Evolutionary conservation across 768 basidiomycete genomes (phyloP), one percentile per base, ranked within the genome.

Genomic region (Phylloporus scabripes): DNA sequence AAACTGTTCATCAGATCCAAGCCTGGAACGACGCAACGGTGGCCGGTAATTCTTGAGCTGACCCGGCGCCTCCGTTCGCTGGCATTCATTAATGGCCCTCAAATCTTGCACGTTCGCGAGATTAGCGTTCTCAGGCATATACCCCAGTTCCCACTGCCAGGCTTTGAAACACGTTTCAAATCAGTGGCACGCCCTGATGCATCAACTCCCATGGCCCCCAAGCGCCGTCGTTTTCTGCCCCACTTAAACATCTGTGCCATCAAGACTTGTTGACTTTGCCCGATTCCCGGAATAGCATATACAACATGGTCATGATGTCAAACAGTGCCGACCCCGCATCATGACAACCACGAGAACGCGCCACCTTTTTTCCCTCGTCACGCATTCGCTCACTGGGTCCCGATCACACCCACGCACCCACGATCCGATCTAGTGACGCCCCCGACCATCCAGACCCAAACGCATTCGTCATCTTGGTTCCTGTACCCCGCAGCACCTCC

Each of bases 401-500:
- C n/a, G n/a, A n/a, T n/a, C n/a, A 42, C n/a, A 4, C 33, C 55
- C 86, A 89, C 2, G 73, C 72, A 4, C 70, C 70, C 26, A 87
- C 71, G 24, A 88, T 72, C 49, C 87, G 83, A 56, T 85, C 79
- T 50, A 90, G 60, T 4, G 81, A 83, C 46, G 77, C 71, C 12
- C 80, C 74, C n/a, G 80, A 78, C 87, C 87, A 90, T 7, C 85
- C 87, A 0, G 81, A 77, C 4, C 82, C 85, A 21, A 85, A 64
- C 10, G 78, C 74, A 5, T 82, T 81, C 18, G 80, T 81, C 77
- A 88, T 78, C 60, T 89, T 92, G 0, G 81, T 80, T 1, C 94
- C 94, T 0, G 93, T 87, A 0, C 82, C 80, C 60, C 92, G 87
- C 52, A 96, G 62, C 8, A 96, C 91, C 60, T 94, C 87, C 57